Evolutionary conservation across 208 protist genomes (phyloP).

Genomic region (Lotmaria passim): DNA sequence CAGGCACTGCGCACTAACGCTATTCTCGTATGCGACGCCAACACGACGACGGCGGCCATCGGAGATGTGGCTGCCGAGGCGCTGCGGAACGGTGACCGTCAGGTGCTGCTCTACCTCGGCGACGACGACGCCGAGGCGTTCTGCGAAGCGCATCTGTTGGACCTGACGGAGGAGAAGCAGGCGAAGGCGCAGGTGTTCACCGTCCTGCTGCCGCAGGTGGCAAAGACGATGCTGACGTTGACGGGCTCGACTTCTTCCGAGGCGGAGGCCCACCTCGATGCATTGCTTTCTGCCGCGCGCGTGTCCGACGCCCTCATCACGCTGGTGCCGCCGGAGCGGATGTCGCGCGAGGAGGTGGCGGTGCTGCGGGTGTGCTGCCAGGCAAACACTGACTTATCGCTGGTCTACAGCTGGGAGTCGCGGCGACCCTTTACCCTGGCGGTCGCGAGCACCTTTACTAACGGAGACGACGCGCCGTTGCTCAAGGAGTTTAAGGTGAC

Average conservation of each 20-base stretch:
- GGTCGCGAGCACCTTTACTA: background rate
- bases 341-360: constrained; percentile 30
- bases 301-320: constrained; percentile 53
- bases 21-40: constrained; percentile 27
- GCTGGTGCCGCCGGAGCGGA: constrained; percentile 24
- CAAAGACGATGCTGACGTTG: constrained; percentile 16
- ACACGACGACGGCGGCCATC: constrained; percentile 23
- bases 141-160: constrained; percentile 47
- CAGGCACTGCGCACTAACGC: constrained; percentile 17
- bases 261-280: constrained; percentile 22
- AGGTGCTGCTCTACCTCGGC: constrained; percentile 31
- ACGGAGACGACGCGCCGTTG: background rate
- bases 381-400: constrained; percentile 35
- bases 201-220: constrained; percentile 34
- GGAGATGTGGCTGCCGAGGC: constrained; percentile 12
- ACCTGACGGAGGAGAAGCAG: constrained; percentile 37
- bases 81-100: constrained; percentile 6
- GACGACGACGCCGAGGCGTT: constrained; percentile 41
- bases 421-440: constrained; percentile 32
- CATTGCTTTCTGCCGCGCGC: constrained; percentile 39
- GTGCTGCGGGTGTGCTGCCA: constrained; percentile 36
- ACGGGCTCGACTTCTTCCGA: background rate
- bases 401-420: constrained; percentile 40
- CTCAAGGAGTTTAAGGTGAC: constrained; percentile 19
- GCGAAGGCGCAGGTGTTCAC: constrained; percentile 55